Base-by-base conservation (phyloP, 2,329 filamentous ascomycete genomes). In the Talaromyces marneffei region DNA sequence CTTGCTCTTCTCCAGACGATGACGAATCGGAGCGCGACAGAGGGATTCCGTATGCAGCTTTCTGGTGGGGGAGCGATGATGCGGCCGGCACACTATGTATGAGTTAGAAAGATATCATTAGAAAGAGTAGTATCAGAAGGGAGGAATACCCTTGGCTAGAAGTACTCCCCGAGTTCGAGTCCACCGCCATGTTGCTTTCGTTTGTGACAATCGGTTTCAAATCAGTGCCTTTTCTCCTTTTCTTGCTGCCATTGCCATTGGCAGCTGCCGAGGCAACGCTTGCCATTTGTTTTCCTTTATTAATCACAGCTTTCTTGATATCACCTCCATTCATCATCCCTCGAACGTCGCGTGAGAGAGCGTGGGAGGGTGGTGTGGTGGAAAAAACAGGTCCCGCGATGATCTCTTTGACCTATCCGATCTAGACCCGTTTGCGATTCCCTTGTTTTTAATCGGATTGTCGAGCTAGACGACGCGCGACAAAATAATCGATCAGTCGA, bases 1-100 rank as follows among this genome's bases (percentile, higher is more conserved):
- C 92, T 76, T 89, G 86, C 68, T 85, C 83, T 74, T 96, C 92
- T 77, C 93, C 92, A 68, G 86, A 87, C 52, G 90, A 90, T 60
- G 87, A 85, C 57, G 88, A 88, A 63, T 90, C 89, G 65, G 91
- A 93, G 69, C 87, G 83, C 82, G 79, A 87, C 78, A 85, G 82
- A 80, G 80, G 80, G 76, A 80, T 77, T 65, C 77, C 75, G 75
- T 82, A 81, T 71, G 74, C 73, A 58, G 62, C 56, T 69, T 78
- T 80, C 68, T 76, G 73, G 67, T 77, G 77, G 65, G 71, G 69
- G 62, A 77, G 72, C 61, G 75, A 76, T 62, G 77, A 77, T 62
- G 67, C 62, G 65, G 71, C 65, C 65, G 65, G 66, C 63, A 65
- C 66, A 62, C 68, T 68, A 63, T 1, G n/a, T n/a, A 33, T 1